These are phyloP conservation scores for Colletotrichum chrysophilum DNA, from an alignment of 2,329 filamentous ascomycete species.

Conservation along the genomic window DNA sequence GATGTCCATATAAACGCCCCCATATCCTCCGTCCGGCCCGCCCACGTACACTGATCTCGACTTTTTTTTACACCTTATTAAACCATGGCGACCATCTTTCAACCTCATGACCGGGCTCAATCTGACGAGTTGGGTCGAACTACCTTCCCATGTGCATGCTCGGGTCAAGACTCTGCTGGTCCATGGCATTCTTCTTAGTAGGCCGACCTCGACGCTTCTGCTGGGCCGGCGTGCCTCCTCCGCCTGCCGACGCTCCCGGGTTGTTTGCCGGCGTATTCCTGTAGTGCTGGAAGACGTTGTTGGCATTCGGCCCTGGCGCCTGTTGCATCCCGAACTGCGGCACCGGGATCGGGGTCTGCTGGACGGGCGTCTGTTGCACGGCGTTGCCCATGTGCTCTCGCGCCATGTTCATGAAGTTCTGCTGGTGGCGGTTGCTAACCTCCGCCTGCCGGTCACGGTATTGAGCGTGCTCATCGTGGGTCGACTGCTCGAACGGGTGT, in stretches of 20 bases:
- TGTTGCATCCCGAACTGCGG: conserved; percentile 24
- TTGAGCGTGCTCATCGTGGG: conserved; percentile 23
- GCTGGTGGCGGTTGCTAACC: background rate
- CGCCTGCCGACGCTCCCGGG: background rate
- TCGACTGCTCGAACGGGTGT: conserved; percentile 21
- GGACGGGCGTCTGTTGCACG: conserved; percentile 16
- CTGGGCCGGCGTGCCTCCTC: conserved; percentile 4
- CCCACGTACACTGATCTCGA: background rate
- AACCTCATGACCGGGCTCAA: background rate
- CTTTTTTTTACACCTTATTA: background rate
- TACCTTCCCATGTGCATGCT: conserved; percentile 13
- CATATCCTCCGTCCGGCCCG: background rate
- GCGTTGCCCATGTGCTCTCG: conserved; percentile 19
- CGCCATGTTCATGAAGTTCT: conserved; percentile 15
- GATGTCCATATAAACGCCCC: conserved; percentile 12
- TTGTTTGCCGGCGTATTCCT: conserved; percentile 3
- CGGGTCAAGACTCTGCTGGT: conserved; percentile 4
- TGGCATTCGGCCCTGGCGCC: background rate
- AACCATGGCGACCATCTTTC: background rate
- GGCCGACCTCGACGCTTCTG: conserved; percentile 22
- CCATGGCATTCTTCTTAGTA: conserved; percentile 14
- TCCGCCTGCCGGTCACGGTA: conserved; percentile 18
- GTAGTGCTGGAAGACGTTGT: conserved; percentile 21
- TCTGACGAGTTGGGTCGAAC: background rate
- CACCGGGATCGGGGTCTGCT: conserved; percentile 23